A percentile compares a stretch with the other conserved stretches of the same genome.
phyloP scores from a whole-genome alignment of 2,329 filamentous ascomycete species.

The Thyridium curvatum region DNA sequence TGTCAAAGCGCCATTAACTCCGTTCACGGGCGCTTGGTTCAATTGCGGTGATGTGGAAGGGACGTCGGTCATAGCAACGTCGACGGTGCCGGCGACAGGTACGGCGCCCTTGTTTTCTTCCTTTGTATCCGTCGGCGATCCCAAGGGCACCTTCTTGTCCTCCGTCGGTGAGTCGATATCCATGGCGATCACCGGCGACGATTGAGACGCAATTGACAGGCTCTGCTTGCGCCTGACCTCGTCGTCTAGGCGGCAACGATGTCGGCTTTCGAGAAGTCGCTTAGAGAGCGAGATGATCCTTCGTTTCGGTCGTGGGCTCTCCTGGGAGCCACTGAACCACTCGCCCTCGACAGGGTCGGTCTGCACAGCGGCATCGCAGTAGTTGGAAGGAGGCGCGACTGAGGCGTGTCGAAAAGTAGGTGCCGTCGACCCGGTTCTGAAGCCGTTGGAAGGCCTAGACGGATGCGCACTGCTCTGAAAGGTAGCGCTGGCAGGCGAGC shows the following conservation, averaged over 20 bases:
- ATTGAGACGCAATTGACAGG: conserved; percentile 17
- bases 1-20: too few relatives aligned
- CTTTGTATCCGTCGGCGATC: conserved; percentile 1
- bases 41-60: conserved; percentile 13
- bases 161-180: conserved; percentile 29
- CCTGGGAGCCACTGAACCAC: conserved; percentile 38
- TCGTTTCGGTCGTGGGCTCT: conserved; percentile 33
- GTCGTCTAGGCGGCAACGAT: conserved; percentile 34
- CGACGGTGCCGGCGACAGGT: conserved; percentile 9
- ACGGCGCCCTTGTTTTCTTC: background rate
- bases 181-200: conserved; percentile 26
- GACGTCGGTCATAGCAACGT: conserved; percentile 26
- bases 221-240: conserved; percentile 24
- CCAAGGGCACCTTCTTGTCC: conserved; percentile 3
- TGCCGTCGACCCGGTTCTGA: conserved; percentile 17
- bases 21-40: too few relatives aligned
- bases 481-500: conserved; percentile 37
- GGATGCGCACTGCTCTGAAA: conserved; percentile 28
- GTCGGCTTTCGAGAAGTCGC: conserved; percentile 42
- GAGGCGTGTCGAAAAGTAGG: conserved; percentile 31
- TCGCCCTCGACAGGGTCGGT: conserved; percentile 48
- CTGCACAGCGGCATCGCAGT: conserved; percentile 45
- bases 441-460: conserved; percentile 17
- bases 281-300: conserved; percentile 47
- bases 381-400: conserved; percentile 30